These are phyloP conservation scores for Copromyces sp. DNA, from an alignment of 495 filamentous ascomycete species.

Conservation along the genomic window DNA sequence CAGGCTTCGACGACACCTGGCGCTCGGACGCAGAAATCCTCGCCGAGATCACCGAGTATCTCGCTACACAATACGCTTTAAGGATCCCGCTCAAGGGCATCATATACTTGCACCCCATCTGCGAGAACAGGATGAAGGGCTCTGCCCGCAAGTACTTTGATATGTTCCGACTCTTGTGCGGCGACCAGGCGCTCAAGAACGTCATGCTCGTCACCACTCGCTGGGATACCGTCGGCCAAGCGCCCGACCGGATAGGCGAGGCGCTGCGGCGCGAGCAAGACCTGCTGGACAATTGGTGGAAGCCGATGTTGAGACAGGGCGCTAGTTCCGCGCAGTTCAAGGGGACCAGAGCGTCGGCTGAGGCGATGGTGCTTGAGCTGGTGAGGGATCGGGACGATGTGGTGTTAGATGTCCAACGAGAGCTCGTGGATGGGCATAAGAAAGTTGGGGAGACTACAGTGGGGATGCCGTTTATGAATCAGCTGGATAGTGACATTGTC, in stretches of 20 bases:
- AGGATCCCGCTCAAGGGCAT: constrained; percentile 4
- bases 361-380: not conserved
- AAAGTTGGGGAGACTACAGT: not conserved
- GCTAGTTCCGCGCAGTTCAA: not conserved
- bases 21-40: constrained; percentile 33
- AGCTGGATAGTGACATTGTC: not conserved
- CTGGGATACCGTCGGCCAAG: constrained; percentile 22
- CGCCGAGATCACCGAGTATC: constrained; percentile 18
- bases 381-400: not conserved
- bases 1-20: constrained; percentile 42
- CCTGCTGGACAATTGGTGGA: constrained; percentile 4
- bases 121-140: constrained; percentile 21
- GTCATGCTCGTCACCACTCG: constrained; percentile 32
- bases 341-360: not conserved
- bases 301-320: not conserved
- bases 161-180: constrained; percentile 28
- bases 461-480: not conserved
- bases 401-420: not conserved
- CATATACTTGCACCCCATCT: constrained; percentile 10
- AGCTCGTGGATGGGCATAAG: not conserved
- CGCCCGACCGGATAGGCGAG: constrained; percentile 1
- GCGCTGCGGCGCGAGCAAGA: constrained; percentile 17
- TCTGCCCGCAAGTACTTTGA: constrained; percentile 19
- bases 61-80: not conserved
- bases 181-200: constrained; percentile 18